Evolutionary conservation across 192 early-diverging fungal species (phyloP).

Genomic region (Entomortierella lignicola): DNA sequence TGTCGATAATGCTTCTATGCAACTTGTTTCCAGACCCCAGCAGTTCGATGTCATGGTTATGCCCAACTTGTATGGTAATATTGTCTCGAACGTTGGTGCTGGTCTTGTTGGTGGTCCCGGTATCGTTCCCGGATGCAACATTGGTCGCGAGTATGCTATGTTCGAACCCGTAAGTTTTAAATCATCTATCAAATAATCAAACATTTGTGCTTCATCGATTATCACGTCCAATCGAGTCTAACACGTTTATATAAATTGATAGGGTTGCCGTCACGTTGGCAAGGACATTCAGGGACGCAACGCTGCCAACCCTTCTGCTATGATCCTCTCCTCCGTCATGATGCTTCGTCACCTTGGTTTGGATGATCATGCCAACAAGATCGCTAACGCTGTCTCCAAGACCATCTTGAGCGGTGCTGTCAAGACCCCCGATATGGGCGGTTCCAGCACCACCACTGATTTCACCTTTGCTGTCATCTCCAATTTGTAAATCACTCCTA

Average conservation of each 20-base stretch:
- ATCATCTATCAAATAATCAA: too few relatives aligned
- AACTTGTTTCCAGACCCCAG: slow-evolving; percentile 94
- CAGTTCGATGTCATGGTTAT: slow-evolving; percentile 99
- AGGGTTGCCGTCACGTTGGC: slow-evolving; percentile 96
- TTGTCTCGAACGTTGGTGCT: slow-evolving; percentile 97
- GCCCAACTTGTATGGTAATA: slow-evolving; percentile 99
- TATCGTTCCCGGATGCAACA: slow-evolving; percentile 96
- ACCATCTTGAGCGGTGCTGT: slow-evolving; percentile 83
- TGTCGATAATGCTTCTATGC: slow-evolving; percentile 99
- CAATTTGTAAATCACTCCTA: slow-evolving; percentile 63
- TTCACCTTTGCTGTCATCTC: slow-evolving; percentile 91
- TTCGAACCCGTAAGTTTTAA: slow-evolving; percentile 91
- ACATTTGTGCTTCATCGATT: neutral
- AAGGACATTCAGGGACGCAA: slow-evolving; percentile 95
- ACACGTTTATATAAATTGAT: neutral
- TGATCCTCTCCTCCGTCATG: slow-evolving; percentile 92
- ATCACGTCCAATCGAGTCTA: neutral
- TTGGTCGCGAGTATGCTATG: slow-evolving; percentile 95
- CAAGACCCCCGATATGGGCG: slow-evolving; percentile 91
- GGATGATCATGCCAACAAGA: slow-evolving; percentile 87
- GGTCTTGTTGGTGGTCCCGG: slow-evolving; percentile 95
- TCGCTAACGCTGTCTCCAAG: slow-evolving; percentile 89
- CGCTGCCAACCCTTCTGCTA: slow-evolving; percentile 94
- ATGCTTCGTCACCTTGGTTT: slow-evolving; percentile 96
- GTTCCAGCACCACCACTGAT: slow-evolving; percentile 87